A percentile compares a stretch with the other conserved stretches of the same genome.
Conservation (phyloP, 805 yeast species). For the Jamesozyma spencerorum region DNA sequence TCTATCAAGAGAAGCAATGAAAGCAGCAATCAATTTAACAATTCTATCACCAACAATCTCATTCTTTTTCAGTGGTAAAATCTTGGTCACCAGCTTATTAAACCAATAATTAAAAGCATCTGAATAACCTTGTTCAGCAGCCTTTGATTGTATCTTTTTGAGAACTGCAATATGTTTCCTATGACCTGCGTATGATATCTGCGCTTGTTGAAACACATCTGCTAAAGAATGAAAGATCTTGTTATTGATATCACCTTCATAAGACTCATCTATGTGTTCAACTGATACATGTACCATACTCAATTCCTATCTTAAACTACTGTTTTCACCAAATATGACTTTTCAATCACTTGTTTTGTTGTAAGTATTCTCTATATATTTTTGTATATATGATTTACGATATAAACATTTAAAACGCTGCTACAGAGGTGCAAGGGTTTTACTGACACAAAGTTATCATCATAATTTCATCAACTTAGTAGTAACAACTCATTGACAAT, state of each 20-base stretch:
- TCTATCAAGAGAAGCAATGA: constrained; percentile 40
- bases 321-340: too few species aligned
- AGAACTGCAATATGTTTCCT: constrained; percentile 60
- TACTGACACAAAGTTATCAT: too few species aligned
- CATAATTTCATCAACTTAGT: too few species aligned
- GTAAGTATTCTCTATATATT: too few species aligned
- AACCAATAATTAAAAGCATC: constrained; percentile 54
- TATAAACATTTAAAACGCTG: too few species aligned
- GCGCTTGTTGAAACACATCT: constrained; percentile 73
- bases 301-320: too few species aligned
- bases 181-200: constrained; percentile 63
- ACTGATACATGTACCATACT: too few species aligned
- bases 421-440: too few species aligned
- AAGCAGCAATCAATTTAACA: constrained; percentile 56
- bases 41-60: constrained; percentile 69
- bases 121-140: constrained; percentile 43
- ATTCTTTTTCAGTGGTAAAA: constrained; percentile 58
- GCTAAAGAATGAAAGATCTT: constrained; percentile 44
- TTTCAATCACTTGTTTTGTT: too few species aligned
- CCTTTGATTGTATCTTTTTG: constrained; percentile 47
- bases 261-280: background rate
- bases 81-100: constrained; percentile 51
- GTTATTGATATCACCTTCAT: constrained; percentile 22
- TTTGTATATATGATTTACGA: too few species aligned
- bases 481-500: too few species aligned